These are phyloP conservation scores for Calonectria pteridis DNA, from an alignment of 2,329 filamentous ascomycete genomes.

Conservation along the genomic window DNA sequence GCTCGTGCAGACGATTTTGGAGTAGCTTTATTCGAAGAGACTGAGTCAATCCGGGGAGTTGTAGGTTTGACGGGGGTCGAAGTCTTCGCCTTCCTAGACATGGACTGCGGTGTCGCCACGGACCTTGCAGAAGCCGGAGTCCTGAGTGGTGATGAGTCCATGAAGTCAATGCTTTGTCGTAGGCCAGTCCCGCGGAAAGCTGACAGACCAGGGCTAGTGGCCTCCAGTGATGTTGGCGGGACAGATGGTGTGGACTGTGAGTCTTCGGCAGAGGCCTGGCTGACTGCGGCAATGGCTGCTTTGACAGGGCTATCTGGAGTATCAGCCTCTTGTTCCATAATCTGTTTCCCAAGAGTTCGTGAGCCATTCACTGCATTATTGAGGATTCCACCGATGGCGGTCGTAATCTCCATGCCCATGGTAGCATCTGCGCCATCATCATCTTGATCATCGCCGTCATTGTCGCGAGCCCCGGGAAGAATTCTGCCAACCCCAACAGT, in stretches of 20 bases:
- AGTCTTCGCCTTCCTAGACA: conserved; percentile 34
- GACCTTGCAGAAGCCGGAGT: conserved; percentile 44
- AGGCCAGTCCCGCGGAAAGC: conserved; percentile 63
- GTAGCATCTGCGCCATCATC: conserved; percentile 46
- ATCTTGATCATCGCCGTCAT: conserved; percentile 47
- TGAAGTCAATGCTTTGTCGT: conserved; percentile 59
- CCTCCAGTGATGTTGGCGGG: conserved; percentile 39
- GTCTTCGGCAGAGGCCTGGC: conserved; percentile 37
- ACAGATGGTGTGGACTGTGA: conserved; percentile 46
- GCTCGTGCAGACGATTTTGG: conserved; percentile 27
- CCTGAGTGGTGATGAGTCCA: conserved; percentile 56
- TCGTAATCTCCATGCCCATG: conserved; percentile 77
- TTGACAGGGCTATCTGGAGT: conserved; percentile 60
- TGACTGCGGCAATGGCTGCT: conserved; percentile 46
- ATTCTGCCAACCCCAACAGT: conserved; percentile 70
- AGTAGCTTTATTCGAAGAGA: conserved; percentile 27
- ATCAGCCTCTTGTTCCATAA: conserved; percentile 71
- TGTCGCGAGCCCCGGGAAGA: conserved; percentile 49
- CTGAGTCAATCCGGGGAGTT: conserved; percentile 37
- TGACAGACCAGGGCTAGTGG: conserved; percentile 68
- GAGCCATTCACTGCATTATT: conserved; percentile 46
- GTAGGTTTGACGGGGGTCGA: conserved; percentile 42
- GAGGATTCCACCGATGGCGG: conserved; percentile 73
- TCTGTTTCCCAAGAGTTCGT: conserved; percentile 60
- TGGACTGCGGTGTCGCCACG: conserved; percentile 36